Percentiles rank a stretch among this genome's conserved stretches.
phyloP scores from a whole-genome alignment of 768 basidiomycete genomes.

The Tephrocybe sp. region DNA sequence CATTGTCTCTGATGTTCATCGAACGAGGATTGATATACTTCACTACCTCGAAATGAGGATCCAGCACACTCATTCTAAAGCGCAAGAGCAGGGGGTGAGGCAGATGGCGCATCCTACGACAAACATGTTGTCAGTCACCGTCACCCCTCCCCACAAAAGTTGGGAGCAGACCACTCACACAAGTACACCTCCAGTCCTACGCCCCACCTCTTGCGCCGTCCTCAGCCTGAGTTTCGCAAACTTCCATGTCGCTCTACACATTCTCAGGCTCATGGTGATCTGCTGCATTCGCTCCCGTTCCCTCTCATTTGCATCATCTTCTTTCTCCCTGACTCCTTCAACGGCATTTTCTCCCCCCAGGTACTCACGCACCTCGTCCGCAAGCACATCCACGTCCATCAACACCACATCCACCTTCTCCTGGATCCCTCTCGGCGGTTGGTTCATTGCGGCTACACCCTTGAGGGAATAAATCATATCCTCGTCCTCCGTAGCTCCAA shows the following conservation, averaged over 20 bases:
- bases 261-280: slow-evolving; percentile 61
- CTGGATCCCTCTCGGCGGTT: slow-evolving; percentile 6
- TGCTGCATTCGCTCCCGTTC: slow-evolving; percentile 50
- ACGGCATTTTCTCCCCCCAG: too few relatives aligned
- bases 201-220: slow-evolving; percentile 38
- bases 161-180: slow-evolving; percentile 41
- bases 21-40: slow-evolving; percentile 65
- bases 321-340: too few relatives aligned
- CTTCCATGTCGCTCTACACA: slow-evolving; percentile 68
- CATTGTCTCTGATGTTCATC: background rate
- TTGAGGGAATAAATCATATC: background rate
- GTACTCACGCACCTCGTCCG: too few relatives aligned
- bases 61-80: slow-evolving; percentile 56
- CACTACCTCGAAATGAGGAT: slow-evolving; percentile 63
- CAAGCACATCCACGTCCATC: too few relatives aligned
- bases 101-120: slow-evolving; percentile 77
- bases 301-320: background rate
- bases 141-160: too few relatives aligned
- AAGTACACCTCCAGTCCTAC: slow-evolving; percentile 48
- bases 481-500: background rate
- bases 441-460: background rate
- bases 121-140: too few relatives aligned
- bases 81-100: slow-evolving; percentile 61
- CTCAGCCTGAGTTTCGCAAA: slow-evolving; percentile 60
- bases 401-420: slow-evolving; percentile 74